Base-by-base conservation (phyloP, 495 filamentous ascomycete species). In the Xylaria telfairii region DNA sequence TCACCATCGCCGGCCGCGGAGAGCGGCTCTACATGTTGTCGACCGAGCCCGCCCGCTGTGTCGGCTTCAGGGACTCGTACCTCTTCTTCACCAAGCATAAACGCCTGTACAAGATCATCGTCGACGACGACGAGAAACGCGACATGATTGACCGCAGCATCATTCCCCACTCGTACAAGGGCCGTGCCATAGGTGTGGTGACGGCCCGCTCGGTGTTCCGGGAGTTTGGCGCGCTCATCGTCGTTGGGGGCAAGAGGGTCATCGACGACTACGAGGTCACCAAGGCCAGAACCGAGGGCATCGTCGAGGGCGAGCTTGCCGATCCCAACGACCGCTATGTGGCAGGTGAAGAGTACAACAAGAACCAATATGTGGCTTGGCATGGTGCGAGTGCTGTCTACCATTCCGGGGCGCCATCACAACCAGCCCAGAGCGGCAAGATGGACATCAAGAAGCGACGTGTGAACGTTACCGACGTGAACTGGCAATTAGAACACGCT, bases 41-140 rank as follows among this genome's bases (percentile, higher is more conserved):
- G 2, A 99, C 96, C 2, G 96, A 99, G 74, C 96, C 96, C 5
- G 96, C 96, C 26, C 89, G 96, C 68, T 99, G 96, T 75, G 95
- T 97, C 60, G 96, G 96, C 8, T 99, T 99, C 86, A 85, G 96
- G 65, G 96, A 99, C 82, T 96, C 92, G 68, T 99, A 99, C 78
- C 87, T 99, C 19, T 99, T 99, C 86, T 99, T 99, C 85, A 95
- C 95, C 74, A 97, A 97, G 78, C 95, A 98, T 83, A 92, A 91
- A 77, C 89, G 94, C 75, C 90, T 98, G 24, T 94, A 93, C 85
- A 98, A 98, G 83, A 96, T 98, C 75, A 96, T 97, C 73, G 91
- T 97, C 73, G 93, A 93, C 69, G 94, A 97, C 66, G 91, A 94
- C 24, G 93, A 94, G 71, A 98, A 97, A 82, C 92, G 90, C 63